A percentile compares a stretch with the other conserved stretches of the same genome.
These are phyloP conservation scores for Oenanthe javanica DNA, from an alignment of 140 eudicot genomes.

Conservation along the genomic window DNA sequence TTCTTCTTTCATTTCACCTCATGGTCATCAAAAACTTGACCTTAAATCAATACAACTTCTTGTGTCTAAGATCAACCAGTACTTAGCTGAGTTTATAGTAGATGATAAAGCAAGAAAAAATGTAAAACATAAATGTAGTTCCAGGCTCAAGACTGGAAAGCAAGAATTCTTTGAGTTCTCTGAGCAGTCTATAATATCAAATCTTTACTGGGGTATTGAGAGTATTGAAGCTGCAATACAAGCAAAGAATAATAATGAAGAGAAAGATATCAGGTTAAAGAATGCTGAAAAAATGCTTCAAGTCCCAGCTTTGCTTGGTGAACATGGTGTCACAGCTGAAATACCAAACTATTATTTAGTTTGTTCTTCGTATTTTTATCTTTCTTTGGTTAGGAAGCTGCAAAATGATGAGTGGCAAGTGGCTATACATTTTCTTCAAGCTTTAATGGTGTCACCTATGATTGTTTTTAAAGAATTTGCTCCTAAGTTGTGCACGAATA, in stretches of 20 bases:
- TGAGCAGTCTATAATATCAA: slow-evolving; percentile 43
- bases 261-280: slow-evolving; percentile 19
- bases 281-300: slow-evolving; percentile 59
- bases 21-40: slow-evolving; percentile 21
- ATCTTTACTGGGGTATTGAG: slow-evolving; percentile 55
- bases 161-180: slow-evolving; percentile 49
- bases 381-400: slow-evolving; percentile 39
- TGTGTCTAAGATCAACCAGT: slow-evolving; percentile 33
- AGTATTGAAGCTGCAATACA: slow-evolving; percentile 32
- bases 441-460: slow-evolving; percentile 47
- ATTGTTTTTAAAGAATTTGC: slow-evolving; percentile 37
- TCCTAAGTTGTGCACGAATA: slow-evolving; percentile 39
- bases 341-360: slow-evolving; percentile 39
- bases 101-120: slow-evolving; percentile 23
- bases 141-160: slow-evolving; percentile 29
- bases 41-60: slow-evolving; percentile 35
- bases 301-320: slow-evolving; percentile 64
- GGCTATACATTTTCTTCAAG: slow-evolving; percentile 68
- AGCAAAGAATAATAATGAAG: slow-evolving; percentile 21
- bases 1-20: slow-evolving; percentile 15
- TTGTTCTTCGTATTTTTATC: slow-evolving; percentile 54
- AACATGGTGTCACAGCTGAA: slow-evolving; percentile 47
- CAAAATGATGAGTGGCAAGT: slow-evolving; percentile 55
- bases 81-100: slow-evolving; percentile 30
- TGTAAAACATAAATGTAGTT: slow-evolving; percentile 42